Percentiles rank a stretch among this genome's conserved stretches.
Conservation (phyloP, 768 basidiomycete species). For the Russula earlei region DNA sequence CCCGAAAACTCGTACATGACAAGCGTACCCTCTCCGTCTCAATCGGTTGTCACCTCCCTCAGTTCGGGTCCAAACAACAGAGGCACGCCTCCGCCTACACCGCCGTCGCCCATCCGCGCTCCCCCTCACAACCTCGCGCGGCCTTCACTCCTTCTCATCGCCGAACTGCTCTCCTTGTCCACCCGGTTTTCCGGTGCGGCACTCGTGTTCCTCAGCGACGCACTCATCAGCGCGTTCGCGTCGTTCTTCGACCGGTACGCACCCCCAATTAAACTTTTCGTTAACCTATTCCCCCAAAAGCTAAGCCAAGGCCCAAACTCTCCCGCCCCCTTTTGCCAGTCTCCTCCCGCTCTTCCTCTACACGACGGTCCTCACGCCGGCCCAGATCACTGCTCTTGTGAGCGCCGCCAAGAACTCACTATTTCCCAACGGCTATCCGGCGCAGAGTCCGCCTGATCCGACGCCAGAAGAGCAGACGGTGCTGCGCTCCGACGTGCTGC, state of each 20-base stretch:
- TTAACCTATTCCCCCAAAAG: neutral
- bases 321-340: conserved; percentile 28
- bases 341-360: conserved; percentile 63
- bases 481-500: conserved; percentile 37
- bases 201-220: conserved; percentile 36
- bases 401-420: conserved; percentile 56
- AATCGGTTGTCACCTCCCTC: neutral
- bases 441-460: conserved; percentile 61
- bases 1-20: neutral
- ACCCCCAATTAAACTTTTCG: neutral
- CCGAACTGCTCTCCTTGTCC: conserved; percentile 40
- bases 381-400: conserved; percentile 43
- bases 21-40: conserved; percentile 4
- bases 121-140: conserved; percentile 30
- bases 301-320: neutral
- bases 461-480: conserved; percentile 63
- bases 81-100: neutral
- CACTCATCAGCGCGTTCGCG: conserved; percentile 39
- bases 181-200: conserved; percentile 41
- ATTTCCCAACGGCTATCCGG: conserved; percentile 88
- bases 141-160: conserved; percentile 37
- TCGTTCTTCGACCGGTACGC: conserved; percentile 53
- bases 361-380: conserved; percentile 41
- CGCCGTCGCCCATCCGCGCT: neutral
- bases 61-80: neutral